Conservation (phyloP, 768 basidiomycete genomes). For the Gymnopilus dilepis region DNA sequence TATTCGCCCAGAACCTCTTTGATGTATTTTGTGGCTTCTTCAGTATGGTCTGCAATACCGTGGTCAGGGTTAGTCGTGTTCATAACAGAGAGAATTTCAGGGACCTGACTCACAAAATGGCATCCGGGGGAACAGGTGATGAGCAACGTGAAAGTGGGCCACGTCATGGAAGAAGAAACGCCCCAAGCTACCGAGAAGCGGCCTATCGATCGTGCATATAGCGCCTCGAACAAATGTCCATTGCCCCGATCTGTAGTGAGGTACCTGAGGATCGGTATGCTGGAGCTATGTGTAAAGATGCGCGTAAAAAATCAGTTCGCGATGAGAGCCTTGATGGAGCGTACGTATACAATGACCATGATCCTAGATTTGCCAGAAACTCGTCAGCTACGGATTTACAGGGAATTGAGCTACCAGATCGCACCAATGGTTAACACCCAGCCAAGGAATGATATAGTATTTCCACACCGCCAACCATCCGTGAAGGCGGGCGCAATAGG, state of each 20-base stretch:
- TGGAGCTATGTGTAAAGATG: constrained; percentile 28
- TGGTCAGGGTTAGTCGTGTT: too few relatives aligned
- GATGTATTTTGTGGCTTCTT: constrained; percentile 43
- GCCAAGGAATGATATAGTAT: constrained; percentile 12
- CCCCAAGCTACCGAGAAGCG: constrained; percentile 53
- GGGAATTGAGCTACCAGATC: neutral
- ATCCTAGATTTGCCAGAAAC: neutral
- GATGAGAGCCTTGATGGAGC: too few relatives aligned
- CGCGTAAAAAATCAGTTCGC: too few relatives aligned
- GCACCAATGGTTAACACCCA: constrained; percentile 8
- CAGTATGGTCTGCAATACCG: constrained; percentile 46
- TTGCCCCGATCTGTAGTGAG: constrained; percentile 48
- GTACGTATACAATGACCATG: constrained; percentile 9
- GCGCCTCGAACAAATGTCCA: constrained; percentile 57
- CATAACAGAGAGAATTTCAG: neutral
- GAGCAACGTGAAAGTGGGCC: constrained; percentile 50
- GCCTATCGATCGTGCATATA: constrained; percentile 51
- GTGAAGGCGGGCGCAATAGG: neutral
- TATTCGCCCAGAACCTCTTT: constrained; percentile 43
- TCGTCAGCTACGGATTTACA: too few relatives aligned
- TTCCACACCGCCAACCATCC: constrained; percentile 1
- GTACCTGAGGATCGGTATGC: constrained; percentile 49
- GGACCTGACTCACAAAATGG: constrained; percentile 46
- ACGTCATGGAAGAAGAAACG: constrained; percentile 56
- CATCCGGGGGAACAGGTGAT: constrained; percentile 50